These are phyloP conservation scores for Hibiscus syriacus DNA, from an alignment of 345 rosid genomes.

Conservation along the genomic window DNA sequence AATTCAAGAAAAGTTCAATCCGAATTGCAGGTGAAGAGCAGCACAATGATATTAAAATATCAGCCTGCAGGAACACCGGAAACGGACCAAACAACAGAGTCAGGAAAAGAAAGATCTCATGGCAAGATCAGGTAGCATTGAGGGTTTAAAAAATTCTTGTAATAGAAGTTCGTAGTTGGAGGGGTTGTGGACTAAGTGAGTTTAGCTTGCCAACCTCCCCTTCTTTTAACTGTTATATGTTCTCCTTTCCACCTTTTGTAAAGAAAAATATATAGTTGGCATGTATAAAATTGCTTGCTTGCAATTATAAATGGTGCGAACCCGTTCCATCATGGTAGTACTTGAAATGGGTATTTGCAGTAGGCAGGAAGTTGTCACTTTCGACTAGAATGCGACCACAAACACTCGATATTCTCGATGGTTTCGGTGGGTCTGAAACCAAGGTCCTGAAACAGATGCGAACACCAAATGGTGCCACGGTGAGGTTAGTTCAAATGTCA, in stretches of 20 bases:
- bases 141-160: slow-evolving; percentile 41
- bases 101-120: slow-evolving; percentile 86
- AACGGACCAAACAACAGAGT: slow-evolving; percentile 43
- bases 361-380: slow-evolving; percentile 2
- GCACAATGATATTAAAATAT: slow-evolving; percentile 39
- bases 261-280: slow-evolving; percentile 17
- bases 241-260: slow-evolving; percentile 15
- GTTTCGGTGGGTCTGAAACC: not conserved
- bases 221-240: not conserved
- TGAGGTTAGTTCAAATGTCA: not conserved
- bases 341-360: not conserved
- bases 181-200: slow-evolving; percentile 9
- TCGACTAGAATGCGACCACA: not conserved
- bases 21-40: slow-evolving; percentile 43
- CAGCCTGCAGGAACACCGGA: slow-evolving; percentile 53
- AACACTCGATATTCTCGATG: not conserved
- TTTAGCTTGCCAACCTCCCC: not conserved
- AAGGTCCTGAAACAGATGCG: not conserved
- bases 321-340: not conserved
- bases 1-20: slow-evolving; percentile 26
- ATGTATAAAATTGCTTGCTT: slow-evolving; percentile 9
- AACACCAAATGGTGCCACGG: not conserved
- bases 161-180: slow-evolving; percentile 11
- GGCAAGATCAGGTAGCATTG: slow-evolving; percentile 93
- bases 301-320: not conserved